Evolutionary conservation across 2,329 filamentous ascomycete genomes (phyloP).

Genomic region (Didymella sp.): DNA sequence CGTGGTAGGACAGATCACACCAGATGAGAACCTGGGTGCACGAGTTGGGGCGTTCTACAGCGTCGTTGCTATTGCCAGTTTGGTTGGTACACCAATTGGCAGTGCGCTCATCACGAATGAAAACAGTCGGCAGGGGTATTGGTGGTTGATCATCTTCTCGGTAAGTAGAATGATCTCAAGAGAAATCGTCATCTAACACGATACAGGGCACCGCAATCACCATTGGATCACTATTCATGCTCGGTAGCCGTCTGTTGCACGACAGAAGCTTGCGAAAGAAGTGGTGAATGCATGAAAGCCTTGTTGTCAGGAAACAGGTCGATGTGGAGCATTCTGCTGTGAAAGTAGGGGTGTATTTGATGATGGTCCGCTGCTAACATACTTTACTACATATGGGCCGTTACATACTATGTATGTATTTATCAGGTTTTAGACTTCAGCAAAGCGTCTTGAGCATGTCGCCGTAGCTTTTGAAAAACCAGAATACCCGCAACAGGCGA

Average conservation of each 20-base stretch:
- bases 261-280: conserved; percentile 21
- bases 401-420: background rate
- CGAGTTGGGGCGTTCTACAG: conserved; percentile 70
- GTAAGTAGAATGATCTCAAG: too few relatives aligned
- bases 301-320: background rate
- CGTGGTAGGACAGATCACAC: conserved; percentile 73
- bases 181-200: too few relatives aligned
- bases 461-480: too few relatives aligned
- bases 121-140: conserved; percentile 29
- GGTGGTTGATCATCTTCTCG: conserved; percentile 36
- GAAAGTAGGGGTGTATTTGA: background rate
- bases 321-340: background rate
- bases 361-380: background rate
- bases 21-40: conserved; percentile 72
- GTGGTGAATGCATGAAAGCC: conserved; percentile 14
- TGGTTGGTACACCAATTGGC: conserved; percentile 72
- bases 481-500: too few relatives aligned
- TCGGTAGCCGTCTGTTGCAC: conserved; percentile 29
- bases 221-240: conserved; percentile 29
- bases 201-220: conserved; percentile 27
- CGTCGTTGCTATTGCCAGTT: conserved; percentile 66
- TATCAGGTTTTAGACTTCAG: background rate
- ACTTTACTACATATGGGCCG: background rate
- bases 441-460: too few relatives aligned
- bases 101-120: conserved; percentile 52